Base-by-base conservation (phyloP, 768 basidiomycete species). In the Cystobasidiopsis lactophilus region DNA sequence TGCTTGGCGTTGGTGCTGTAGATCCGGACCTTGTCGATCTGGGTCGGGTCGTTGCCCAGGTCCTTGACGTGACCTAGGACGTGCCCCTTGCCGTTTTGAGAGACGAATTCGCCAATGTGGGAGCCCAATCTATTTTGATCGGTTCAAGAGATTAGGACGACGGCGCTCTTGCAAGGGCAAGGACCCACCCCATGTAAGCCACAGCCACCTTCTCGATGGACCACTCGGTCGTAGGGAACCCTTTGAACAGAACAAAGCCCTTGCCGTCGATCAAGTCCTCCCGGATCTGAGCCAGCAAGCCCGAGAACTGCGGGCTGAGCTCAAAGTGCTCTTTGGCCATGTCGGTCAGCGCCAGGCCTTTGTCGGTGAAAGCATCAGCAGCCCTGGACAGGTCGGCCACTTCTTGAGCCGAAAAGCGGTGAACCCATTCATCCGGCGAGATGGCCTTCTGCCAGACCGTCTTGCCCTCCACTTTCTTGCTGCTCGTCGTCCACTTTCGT, bases 41-140 rank as follows among this genome's bases (percentile, higher is more conserved):
- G 59, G 13, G 64, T 64, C 19, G 65, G 64, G 47, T 67, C 64
- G 43, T 67, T 63, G 4, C 63, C 62, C 0, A 67, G 51, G 43
- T 67, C 60, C 47, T 67, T 64, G 58, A 67, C 66, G 49, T 67
- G 66, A 3, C 66, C 66, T 18, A 64, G 55, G 24, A 64, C 56
- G 55, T 65, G 64, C 5, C 24, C 3, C 29, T 60, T 61, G 1
- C 60, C 58, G 47, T 67, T 67, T 48, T 67, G 65, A 21, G 54
- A 57, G 21, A 63, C 26, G 9, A 58, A 57, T 18, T 53, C 51
- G n/a, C 66, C 66, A 27, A 67, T 62, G 37, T 63, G 50, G 10
- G 63, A 60, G 0, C 66, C 66, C 16, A 67, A 59, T 21, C 33
- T 16, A 7, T n/a, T n/a, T n/a, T n/a, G n/a, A n/a, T n/a, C n/a